phyloP scores from a whole-genome alignment of 768 basidiomycete genomes.

The Plicaturopsis crispa region DNA sequence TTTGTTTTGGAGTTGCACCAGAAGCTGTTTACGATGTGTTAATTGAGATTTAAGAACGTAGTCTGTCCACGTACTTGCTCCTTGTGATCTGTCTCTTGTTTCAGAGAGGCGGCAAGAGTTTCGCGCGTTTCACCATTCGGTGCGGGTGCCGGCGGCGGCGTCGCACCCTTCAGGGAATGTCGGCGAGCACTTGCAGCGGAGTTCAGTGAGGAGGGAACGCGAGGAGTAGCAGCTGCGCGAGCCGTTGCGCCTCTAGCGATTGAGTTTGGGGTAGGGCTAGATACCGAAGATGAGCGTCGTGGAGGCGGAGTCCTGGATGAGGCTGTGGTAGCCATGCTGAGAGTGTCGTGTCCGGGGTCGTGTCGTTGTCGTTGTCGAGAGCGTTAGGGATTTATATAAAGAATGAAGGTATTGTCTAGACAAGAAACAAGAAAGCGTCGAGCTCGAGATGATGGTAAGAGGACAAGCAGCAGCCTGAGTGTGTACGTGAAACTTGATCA shows the following conservation, averaged over 20 bases:
- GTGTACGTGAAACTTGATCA: too few relatives aligned
- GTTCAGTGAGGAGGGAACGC: slow-evolving; percentile 44
- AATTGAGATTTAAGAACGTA: slow-evolving; percentile 7
- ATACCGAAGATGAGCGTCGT: slow-evolving; percentile 37
- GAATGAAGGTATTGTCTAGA: too few relatives aligned
- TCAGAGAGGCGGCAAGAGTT: slow-evolving; percentile 52
- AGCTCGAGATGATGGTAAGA: too few relatives aligned
- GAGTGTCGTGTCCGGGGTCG: too few relatives aligned
- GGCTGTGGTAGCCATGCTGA: slow-evolving; percentile 39
- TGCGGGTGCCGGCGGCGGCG: slow-evolving; percentile 26
- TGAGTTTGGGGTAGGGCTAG: slow-evolving; percentile 33
- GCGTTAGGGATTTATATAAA: too few relatives aligned
- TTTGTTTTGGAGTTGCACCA: slow-evolving; percentile 72
- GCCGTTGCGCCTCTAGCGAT: slow-evolving; percentile 51
- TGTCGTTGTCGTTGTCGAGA: too few relatives aligned
- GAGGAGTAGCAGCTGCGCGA: slow-evolving; percentile 57
- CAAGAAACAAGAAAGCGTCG: too few relatives aligned
- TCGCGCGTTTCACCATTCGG: slow-evolving; percentile 45
- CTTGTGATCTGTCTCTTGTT: slow-evolving; percentile 74
- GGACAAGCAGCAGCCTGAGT: too few relatives aligned
- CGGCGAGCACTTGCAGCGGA: slow-evolving; percentile 42
- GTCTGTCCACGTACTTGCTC: slow-evolving; percentile 50
- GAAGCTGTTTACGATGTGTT: slow-evolving; percentile 44
- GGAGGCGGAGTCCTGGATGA: slow-evolving; percentile 35
- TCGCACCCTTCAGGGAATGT: slow-evolving; percentile 35